Base-by-base conservation (phyloP, 2,329 filamentous ascomycete species). In the Tothia fuscella region DNA sequence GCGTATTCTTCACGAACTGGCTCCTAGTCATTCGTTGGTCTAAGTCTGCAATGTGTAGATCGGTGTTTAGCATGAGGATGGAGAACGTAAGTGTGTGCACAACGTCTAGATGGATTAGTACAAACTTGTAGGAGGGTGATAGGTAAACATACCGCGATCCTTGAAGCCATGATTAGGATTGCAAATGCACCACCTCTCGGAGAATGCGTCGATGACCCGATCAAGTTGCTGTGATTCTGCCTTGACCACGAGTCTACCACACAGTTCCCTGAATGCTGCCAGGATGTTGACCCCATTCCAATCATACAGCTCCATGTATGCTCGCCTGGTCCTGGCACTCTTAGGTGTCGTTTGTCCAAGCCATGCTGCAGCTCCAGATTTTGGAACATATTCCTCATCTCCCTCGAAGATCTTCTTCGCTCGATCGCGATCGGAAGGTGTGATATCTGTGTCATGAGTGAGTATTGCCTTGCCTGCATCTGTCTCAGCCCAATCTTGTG, bases 21-120 rank as follows among this genome's bases (percentile, higher is more conserved):
- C 73, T 80, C 43, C 83, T 78, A 1, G 89, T 96, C 91, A 98
- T 98, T 66, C 93, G 93, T 52, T 83, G 78, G 47, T 93, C 87
- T 51, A 96, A 94, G 56, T 96, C 88, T 45, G 89, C 91, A 54
- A 96, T 62, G 55, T 98, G 89, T 43, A 98, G 68, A 65, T 98
- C 91, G 25, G 91, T 98, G 55, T 98, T 98, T 48, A 98, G 72
- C 9, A 98, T 71, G 55, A 98, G 80, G 49, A 98, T 78, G 1
- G 91, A 95, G 61, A 96, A 98, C 63, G 86, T 93, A 48, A 96
- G 93, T 19, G 88, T 95, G 59, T 98, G 89, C 14, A 98, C 88
- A 36, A 96, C 82, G 64, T 96, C 89, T 82, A 53, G 6, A 24
- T 7, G 33, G 25, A 42, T 39, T 41, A 22, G 26, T 34, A 14